Evolutionary conservation across 805 yeast genomes (phyloP).

Genomic region (Ogataea chonburiensis): DNA sequence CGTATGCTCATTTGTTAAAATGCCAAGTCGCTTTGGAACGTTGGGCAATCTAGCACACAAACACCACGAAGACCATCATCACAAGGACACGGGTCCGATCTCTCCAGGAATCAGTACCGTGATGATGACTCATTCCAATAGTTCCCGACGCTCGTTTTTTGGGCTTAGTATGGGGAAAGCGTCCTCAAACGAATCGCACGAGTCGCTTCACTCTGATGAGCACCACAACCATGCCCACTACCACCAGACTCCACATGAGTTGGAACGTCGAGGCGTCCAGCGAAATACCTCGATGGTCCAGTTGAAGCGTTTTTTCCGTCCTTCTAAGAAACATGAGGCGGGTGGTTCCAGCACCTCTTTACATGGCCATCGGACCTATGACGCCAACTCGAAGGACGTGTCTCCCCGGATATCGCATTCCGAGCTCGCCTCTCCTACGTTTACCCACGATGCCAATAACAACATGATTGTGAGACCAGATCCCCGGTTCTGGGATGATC

Average conservation of each 20-base stretch:
- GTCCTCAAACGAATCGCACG: constrained; percentile 31
- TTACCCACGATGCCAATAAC: constrained; percentile 40
- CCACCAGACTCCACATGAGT: constrained; percentile 21
- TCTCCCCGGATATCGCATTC: constrained; percentile 24
- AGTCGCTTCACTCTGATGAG: constrained; percentile 28
- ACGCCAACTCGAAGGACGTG: constrained; percentile 18
- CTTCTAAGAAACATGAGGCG: constrained; percentile 37
- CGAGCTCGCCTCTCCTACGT: constrained; percentile 34
- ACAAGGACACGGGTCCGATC: constrained; percentile 16
- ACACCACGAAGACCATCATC: constrained; percentile 24
- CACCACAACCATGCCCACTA: constrained; percentile 18
- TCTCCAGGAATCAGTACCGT: constrained; percentile 18
- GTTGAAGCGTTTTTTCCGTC: constrained; percentile 69
- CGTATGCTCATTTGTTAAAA: constrained; percentile 10
- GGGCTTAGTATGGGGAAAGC: constrained; percentile 32
- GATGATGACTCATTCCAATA: constrained; percentile 23
- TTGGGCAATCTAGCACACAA: constrained; percentile 28
- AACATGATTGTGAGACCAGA: constrained; percentile 40
- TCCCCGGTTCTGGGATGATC: constrained; percentile 43
- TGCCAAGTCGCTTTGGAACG: constrained; percentile 33
- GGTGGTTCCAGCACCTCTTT: constrained; percentile 24
- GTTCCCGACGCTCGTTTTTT: constrained; percentile 32
- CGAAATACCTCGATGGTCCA: constrained; percentile 58
- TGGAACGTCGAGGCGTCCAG: constrained; percentile 8
- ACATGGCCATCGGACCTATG: constrained; percentile 31